phyloP scores from a whole-genome alignment of 1,284 basidiomycete genomes.

The Violaceomyces palustris region DNA sequence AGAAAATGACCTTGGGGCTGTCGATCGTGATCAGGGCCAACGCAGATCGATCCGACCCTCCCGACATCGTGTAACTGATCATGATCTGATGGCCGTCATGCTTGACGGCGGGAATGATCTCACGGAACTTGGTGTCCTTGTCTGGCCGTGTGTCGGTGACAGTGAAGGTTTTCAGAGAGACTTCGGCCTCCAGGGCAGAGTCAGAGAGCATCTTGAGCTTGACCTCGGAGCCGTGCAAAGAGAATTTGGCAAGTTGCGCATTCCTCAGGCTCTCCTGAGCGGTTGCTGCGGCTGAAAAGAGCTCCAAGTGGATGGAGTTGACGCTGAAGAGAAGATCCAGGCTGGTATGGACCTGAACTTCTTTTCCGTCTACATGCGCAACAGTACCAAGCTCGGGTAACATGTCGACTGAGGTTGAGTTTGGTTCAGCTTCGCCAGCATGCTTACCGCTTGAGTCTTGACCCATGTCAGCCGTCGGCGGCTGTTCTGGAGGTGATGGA shows the following conservation, averaged over 20 bases:
- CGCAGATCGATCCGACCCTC: constrained; percentile 60
- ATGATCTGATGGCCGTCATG: constrained; percentile 92
- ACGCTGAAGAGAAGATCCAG: constrained; percentile 75
- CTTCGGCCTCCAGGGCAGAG: constrained; percentile 77
- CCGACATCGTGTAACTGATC: constrained; percentile 76
- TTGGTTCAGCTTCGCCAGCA: too few species aligned
- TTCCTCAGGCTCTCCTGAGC: constrained; percentile 64
- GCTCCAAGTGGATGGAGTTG: constrained; percentile 74
- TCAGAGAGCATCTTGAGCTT: constrained; percentile 79
- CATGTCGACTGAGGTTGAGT: constrained; percentile 57
- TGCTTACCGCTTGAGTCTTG: too few species aligned
- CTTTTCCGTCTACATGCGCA: constrained; percentile 32
- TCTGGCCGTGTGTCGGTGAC: constrained; percentile 82
- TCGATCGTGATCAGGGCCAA: constrained; percentile 83
- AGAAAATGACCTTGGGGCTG: constrained; percentile 87
- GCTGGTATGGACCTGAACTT: constrained; percentile 54
- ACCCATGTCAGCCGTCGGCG: too few species aligned
- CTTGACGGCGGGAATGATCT: constrained; percentile 86
- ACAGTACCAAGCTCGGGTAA: constrained; percentile 57
- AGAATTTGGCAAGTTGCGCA: constrained; percentile 79
- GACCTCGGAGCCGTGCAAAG: constrained; percentile 72
- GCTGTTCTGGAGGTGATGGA: too few species aligned
- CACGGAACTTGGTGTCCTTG: constrained; percentile 73
- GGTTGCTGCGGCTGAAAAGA: constrained; percentile 72
- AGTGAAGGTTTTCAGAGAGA: constrained; percentile 82